Base-by-base conservation (phyloP, 371 early-diverging fungal species). In the Mortierella sp. region DNA sequence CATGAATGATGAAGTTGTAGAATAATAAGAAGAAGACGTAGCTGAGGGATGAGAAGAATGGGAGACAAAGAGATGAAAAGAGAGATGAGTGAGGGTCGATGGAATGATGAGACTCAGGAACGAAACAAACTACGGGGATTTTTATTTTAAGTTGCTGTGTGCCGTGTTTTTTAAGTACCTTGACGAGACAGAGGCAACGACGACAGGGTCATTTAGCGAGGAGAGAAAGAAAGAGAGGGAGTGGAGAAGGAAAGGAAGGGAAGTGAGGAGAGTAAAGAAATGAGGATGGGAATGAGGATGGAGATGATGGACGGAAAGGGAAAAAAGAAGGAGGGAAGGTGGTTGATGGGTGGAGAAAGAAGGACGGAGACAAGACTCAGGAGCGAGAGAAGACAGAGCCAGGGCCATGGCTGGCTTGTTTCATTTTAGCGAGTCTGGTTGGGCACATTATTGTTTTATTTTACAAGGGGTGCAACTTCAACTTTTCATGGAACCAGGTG, bases 1-100 rank as follows among this genome's bases (percentile, higher is more conserved):
- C 75, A 68, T 67, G 55, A 34, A 66, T n/a, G 40, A 16, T 22
- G 66, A 41, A 19, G 52, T 41, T 43, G 65, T 14, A 9, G 22
- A n/a, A 29, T 2, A 14, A 31, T 29, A 48, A 48, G 11, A 11
- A 13, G 41, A 24, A 22, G 71, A 31, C 43, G 70, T 16, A 13
- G 39, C 26, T 40, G n/a, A 47, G 24, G 22, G 43, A 53, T 1
- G 39, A 39, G 52, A 50, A 34, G 52, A 52, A 39, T 34, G 37
- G 39, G 24, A 7, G 70, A 43, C 26, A 24, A 41, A 45, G 40
- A n/a, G 6, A 10, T 11, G 13, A 52, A 40, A 40, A 50, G 13
- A 14, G 19, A 14, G 47, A 50, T 22, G 7, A 50, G 50, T 50
- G 50, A 29, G 53, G 53, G 29, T 26, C 24, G 29, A 47, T 16